Base-by-base conservation (phyloP, 495 filamentous ascomycete species). In the Lepraria neglecta region DNA sequence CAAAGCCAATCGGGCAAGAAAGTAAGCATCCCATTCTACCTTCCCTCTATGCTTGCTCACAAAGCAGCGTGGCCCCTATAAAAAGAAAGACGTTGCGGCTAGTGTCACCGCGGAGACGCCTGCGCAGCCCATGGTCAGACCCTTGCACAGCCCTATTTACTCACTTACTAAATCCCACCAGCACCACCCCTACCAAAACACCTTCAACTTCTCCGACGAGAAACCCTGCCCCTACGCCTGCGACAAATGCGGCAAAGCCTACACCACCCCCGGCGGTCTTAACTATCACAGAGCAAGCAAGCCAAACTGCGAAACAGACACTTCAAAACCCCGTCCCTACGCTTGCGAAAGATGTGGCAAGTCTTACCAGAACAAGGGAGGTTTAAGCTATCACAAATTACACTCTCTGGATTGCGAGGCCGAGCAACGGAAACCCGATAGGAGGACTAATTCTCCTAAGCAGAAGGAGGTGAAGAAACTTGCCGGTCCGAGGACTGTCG, bases 181-280 rank as follows among this genome's bases (percentile, higher is more conserved):
- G 51, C 51, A 33, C 35, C 30, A 19, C 31, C 17, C 51, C n/a
- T 54, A 30, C 11, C 51, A 54, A 33, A n/a, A 33, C 31, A 30
- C 51, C 30, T 54, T 31, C 35, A 54, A n/a, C 3, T n/a, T 33
- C n/a, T 19, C 17, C 9, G 51, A 54, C 14, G 51, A 54, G 3
- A 33, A 54, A 38, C 28, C 51, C 15, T 54, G 30, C 19, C 28
- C 51, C 1, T 38, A 54, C 15, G 51, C 51, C 30, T 54, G 51
- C n/a, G 30, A 54, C 10, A 54, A 54, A 35, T 54, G 51, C 51
- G 51, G 51, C 31, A 54, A 54, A 54, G 28, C 51, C 28, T 54
- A 54, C n/a, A 54, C 28, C 7, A 54, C 51, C 3, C 51, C 51
- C 5, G 51, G 51, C 9, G 51, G 51, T 38, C 51, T 54, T 6